phyloP scores from a whole-genome alignment of 2,329 filamentous ascomycete genomes.

The Colletotrichum zoysiae region DNA sequence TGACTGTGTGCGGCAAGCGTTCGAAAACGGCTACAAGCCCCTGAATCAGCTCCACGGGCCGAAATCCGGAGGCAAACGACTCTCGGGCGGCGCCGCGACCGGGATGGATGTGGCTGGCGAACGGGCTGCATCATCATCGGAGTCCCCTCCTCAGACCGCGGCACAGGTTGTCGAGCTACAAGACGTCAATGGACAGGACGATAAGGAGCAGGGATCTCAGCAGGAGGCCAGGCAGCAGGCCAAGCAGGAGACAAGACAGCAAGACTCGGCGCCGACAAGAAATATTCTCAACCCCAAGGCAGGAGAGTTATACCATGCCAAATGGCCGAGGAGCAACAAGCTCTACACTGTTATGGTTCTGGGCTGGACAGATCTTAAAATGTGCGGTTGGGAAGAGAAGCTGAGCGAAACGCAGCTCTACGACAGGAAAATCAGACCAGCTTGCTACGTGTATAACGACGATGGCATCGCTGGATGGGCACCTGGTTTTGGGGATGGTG shows the following conservation, averaged over 20 bases:
- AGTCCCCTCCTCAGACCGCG: neutral
- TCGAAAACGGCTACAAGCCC: slow-evolving; percentile 41
- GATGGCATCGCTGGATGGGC: slow-evolving; percentile 42
- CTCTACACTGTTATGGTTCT: slow-evolving; percentile 42
- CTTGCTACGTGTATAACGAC: slow-evolving; percentile 39
- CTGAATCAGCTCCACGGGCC: slow-evolving; percentile 38
- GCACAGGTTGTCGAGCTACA: neutral
- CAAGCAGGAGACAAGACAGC: slow-evolving; percentile 1
- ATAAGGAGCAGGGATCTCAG: neutral
- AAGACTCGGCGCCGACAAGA: neutral
- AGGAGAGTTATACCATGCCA: slow-evolving; percentile 41
- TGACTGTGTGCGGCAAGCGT: slow-evolving; percentile 32
- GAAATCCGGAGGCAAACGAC: slow-evolving; percentile 37
- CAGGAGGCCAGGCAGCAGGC: neutral
- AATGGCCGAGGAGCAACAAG: slow-evolving; percentile 35
- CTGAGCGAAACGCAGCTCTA: slow-evolving; percentile 26
- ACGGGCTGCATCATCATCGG: neutral
- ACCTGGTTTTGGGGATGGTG: slow-evolving; percentile 40
- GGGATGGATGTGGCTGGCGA: neutral
- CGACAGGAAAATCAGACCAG: slow-evolving; percentile 27
- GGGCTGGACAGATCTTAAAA: slow-evolving; percentile 38
- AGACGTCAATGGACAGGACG: neutral
- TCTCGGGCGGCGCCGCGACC: slow-evolving; percentile 3
- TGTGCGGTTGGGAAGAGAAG: slow-evolving; percentile 34
- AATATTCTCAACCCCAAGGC: slow-evolving; percentile 38